phyloP scores from a whole-genome alignment of 1,284 basidiomycete species.

The Hypsizygus ulmarius region DNA sequence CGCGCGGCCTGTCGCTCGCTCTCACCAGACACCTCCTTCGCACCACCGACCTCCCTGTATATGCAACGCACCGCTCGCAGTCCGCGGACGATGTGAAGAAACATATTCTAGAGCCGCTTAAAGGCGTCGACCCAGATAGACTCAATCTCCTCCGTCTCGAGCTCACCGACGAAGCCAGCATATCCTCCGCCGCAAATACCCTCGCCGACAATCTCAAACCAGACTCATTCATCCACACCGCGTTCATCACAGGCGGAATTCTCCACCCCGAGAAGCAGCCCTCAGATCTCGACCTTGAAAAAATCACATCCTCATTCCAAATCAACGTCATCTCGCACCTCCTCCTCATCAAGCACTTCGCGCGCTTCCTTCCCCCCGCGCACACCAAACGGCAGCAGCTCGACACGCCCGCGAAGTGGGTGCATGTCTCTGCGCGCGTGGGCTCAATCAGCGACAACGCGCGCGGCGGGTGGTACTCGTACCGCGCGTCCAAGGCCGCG shows the following conservation, averaged over 20 bases:
- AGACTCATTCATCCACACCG: constrained; percentile 48
- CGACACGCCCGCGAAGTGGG: constrained; percentile 49
- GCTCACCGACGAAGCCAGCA: constrained; percentile 49
- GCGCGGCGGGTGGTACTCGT: constrained; percentile 71
- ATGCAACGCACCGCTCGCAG: constrained; percentile 49
- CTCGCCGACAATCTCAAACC: constrained; percentile 36
- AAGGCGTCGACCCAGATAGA: constrained; percentile 42
- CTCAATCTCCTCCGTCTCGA: constrained; percentile 49
- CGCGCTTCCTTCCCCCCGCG: constrained; percentile 47
- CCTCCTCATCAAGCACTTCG: constrained; percentile 62
- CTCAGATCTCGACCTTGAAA: constrained; percentile 45
- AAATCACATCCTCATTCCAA: constrained; percentile 48
- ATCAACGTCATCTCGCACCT: constrained; percentile 62
- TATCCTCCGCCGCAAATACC: constrained; percentile 43
- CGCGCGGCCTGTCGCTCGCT: constrained; percentile 53
- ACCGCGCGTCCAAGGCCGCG: constrained; percentile 73
- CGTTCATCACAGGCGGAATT: constrained; percentile 56
- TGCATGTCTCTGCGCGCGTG: constrained; percentile 61
- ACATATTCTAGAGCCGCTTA: constrained; percentile 42
- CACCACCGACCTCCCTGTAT: constrained; percentile 50
- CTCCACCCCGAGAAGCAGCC: constrained; percentile 58
- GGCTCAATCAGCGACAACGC: constrained; percentile 63
- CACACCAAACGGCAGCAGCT: constrained; percentile 19
- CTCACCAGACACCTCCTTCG: constrained; percentile 53
- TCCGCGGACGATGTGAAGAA: constrained; percentile 36